Conservation (phyloP, 2,329 filamentous ascomycete genomes). For the Nectriaceae sp. region DNA sequence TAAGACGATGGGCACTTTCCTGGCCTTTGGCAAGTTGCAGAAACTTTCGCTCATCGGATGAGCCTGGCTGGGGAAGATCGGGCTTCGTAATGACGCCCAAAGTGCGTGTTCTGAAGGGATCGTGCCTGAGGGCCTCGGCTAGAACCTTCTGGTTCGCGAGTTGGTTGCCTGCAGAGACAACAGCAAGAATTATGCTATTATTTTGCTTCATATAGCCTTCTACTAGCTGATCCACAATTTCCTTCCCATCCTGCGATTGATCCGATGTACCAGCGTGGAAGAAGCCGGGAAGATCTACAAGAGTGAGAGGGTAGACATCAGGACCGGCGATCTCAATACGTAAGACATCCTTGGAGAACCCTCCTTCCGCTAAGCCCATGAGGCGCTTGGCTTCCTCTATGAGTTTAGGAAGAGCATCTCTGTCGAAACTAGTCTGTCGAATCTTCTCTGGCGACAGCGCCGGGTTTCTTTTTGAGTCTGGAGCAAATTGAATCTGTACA, state of each 20-base stretch:
- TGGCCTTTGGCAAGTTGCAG: conserved; percentile 31
- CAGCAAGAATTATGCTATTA: conserved; percentile 47
- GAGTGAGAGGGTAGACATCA: conserved; percentile 39
- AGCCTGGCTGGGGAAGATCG: conserved; percentile 29
- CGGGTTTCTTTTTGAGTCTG: conserved; percentile 1
- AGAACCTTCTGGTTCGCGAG: conserved; percentile 13
- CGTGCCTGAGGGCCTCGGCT: not conserved
- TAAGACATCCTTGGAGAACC: conserved; percentile 32
- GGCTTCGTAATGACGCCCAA: conserved; percentile 20
- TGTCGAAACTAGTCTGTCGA: conserved; percentile 6
- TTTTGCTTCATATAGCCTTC: conserved; percentile 41
- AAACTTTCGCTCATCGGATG: conserved; percentile 41
- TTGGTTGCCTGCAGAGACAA: conserved; percentile 44
- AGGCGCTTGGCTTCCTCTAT: conserved; percentile 47
- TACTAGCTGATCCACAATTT: conserved; percentile 39
- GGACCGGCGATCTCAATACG: conserved; percentile 25
- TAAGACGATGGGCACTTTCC: conserved; percentile 25
- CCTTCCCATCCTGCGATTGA: conserved; percentile 34
- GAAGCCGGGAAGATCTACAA: conserved; percentile 51
- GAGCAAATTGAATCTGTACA: conserved; percentile 24
- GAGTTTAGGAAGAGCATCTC: conserved; percentile 33
- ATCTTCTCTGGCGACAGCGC: not conserved
- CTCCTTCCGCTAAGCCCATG: conserved; percentile 41
- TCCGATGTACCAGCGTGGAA: conserved; percentile 38
- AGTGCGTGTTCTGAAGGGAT: conserved; percentile 7